Conservation (phyloP, 106 monocot genomes). For the Posidonia australis region DNA sequence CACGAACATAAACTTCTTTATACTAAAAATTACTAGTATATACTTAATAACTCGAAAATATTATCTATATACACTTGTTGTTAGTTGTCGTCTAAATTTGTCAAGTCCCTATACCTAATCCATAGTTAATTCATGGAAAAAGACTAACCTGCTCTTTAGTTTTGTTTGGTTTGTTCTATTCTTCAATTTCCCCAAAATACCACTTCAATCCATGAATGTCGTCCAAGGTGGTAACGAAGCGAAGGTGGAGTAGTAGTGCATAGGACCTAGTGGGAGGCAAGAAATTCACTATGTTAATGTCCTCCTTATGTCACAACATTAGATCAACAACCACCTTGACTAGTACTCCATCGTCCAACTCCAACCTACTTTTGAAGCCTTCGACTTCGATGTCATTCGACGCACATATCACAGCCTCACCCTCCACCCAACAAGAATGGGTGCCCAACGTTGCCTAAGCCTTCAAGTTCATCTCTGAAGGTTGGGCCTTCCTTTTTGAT, state of each 20-base stretch:
- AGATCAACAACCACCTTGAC: constrained; percentile 26
- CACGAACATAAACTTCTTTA: too few relatives aligned
- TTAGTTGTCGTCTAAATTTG: too few relatives aligned
- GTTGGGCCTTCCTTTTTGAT: constrained; percentile 2
- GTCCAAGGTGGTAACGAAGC: not conserved
- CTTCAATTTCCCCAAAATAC: too few relatives aligned
- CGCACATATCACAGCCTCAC: constrained; percentile 33
- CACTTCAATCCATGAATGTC: too few relatives aligned
- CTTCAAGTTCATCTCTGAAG: constrained; percentile 19
- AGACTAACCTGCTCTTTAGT: too few relatives aligned
- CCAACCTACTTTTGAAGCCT: constrained; percentile 9
- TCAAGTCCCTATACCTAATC: too few relatives aligned
- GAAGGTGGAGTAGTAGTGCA: constrained; percentile 28
- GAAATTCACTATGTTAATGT: constrained; percentile 49
- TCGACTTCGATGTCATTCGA: constrained; percentile 3
- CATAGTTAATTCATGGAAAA: too few relatives aligned
- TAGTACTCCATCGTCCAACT: constrained; percentile 55
- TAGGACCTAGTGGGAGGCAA: constrained; percentile 47
- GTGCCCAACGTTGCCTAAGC: constrained; percentile 10
- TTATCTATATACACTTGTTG: too few relatives aligned
- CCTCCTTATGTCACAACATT: too few relatives aligned
- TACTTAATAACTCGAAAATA: too few relatives aligned
- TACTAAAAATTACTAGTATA: too few relatives aligned
- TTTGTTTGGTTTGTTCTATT: too few relatives aligned
- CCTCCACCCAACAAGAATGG: constrained; percentile 13